Conservation (phyloP, 768 basidiomycete species). For the Auricularia sp. region DNA sequence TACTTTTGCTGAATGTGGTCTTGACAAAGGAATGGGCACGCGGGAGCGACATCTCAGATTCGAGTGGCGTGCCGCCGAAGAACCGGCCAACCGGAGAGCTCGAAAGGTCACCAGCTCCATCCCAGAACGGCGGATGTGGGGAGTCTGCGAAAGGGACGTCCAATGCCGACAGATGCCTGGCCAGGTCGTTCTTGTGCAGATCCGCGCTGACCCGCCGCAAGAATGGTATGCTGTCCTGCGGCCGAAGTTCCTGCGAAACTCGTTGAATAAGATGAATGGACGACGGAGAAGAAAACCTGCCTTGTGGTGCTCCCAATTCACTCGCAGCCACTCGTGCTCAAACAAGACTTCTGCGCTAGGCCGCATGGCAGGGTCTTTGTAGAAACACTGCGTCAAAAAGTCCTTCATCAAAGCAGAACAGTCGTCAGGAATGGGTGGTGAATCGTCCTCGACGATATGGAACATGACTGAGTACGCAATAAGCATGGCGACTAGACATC, state of each 20-base stretch:
- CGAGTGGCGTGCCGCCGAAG: neutral
- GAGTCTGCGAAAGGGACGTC: slow-evolving; percentile 32
- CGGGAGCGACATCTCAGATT: slow-evolving; percentile 20
- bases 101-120: slow-evolving; percentile 17
- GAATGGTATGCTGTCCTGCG: slow-evolving; percentile 93
- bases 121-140: slow-evolving; percentile 28
- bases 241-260: slow-evolving; percentile 56
- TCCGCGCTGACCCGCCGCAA: slow-evolving; percentile 85
- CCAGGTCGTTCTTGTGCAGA: slow-evolving; percentile 59
- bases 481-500: neutral
- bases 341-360: slow-evolving; percentile 79
- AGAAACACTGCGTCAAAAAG: slow-evolving; percentile 81
- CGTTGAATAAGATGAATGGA: neutral
- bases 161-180: slow-evolving; percentile 36
- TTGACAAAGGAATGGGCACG: slow-evolving; percentile 80
- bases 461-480: slow-evolving; percentile 68
- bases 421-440: slow-evolving; percentile 75
- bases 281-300: slow-evolving; percentile 30
- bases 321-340: slow-evolving; percentile 86
- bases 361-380: slow-evolving; percentile 76
- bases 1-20: slow-evolving; percentile 88
- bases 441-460: slow-evolving; percentile 88
- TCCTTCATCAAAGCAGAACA: slow-evolving; percentile 68
- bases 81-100: neutral
- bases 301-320: slow-evolving; percentile 69